Evolutionary conservation across 106 monocot species (phyloP).

Genomic region (Alisma plantagoaquatica): DNA sequence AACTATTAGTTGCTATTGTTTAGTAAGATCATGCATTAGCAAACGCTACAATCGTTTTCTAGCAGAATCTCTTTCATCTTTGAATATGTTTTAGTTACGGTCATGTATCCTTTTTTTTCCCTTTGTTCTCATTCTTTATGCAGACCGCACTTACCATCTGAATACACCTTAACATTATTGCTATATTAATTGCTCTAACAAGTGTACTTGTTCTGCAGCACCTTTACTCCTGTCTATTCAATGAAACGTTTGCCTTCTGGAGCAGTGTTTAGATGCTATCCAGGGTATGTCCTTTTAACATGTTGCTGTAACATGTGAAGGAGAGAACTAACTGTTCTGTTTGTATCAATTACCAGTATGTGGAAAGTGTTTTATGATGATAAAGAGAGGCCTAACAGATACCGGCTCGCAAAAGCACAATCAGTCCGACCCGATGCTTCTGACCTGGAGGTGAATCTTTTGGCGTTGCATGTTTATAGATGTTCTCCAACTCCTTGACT

Average conservation of each 20-base stretch:
- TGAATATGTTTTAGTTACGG: no score
- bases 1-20: no score
- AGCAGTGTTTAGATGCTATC: constrained; percentile 91
- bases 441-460: constrained; percentile 59
- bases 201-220: constrained; percentile 72
- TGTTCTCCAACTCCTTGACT: background rate
- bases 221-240: constrained; percentile 82
- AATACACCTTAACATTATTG: background rate
- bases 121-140: no score
- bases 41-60: no score
- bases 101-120: no score
- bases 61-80: no score
- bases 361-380: constrained; percentile 99
- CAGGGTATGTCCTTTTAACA: constrained; percentile 34
- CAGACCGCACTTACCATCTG: no score
- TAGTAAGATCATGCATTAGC: no score
- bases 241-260: constrained; percentile 75
- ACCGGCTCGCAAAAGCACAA: constrained; percentile 77
- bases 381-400: constrained; percentile 70
- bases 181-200: no score
- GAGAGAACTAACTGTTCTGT: background rate
- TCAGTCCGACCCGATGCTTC: constrained; percentile 63
- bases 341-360: constrained; percentile 30
- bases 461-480: no score
- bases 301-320: no score